Conservation (phyloP, 2,329 filamentous ascomycete genomes). For the Pseudogymnoascus sp. region DNA sequence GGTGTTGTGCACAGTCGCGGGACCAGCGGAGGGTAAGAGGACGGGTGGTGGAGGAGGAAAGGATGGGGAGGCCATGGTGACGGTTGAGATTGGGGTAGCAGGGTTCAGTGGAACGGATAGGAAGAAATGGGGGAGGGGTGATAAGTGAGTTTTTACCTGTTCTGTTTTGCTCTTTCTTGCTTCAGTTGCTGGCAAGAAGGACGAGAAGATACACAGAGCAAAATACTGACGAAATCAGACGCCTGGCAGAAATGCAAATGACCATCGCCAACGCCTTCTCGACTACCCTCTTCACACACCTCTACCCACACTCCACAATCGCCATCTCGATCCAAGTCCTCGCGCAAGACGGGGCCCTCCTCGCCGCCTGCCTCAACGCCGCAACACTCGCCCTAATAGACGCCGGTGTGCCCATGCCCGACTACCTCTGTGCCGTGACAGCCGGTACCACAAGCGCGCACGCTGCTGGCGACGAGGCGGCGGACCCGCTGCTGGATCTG, state of each 20-base stretch:
- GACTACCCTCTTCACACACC: constrained; percentile 71
- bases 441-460: constrained; percentile 70
- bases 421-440: constrained; percentile 84
- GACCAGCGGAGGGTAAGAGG: constrained; percentile 65
- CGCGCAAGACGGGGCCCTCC: constrained; percentile 79
- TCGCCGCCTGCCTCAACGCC: constrained; percentile 86
- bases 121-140: constrained; percentile 64
- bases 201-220: neutral
- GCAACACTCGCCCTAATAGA: constrained; percentile 87
- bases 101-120: constrained; percentile 85
- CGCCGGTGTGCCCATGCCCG: constrained; percentile 89
- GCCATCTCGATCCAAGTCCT: constrained; percentile 78
- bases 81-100: constrained; percentile 76
- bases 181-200: neutral
- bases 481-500: constrained; percentile 73
- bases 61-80: constrained; percentile 55
- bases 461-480: constrained; percentile 55
- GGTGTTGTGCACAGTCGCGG: constrained; percentile 85
- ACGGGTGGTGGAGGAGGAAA: constrained; percentile 34
- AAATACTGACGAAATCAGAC: constrained; percentile 40
- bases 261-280: constrained; percentile 73
- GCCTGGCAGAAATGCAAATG: constrained; percentile 71
- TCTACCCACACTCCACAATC: constrained; percentile 85
- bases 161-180: neutral
- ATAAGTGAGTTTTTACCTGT: constrained; percentile 56